Base-by-base conservation (phyloP, 2,329 filamentous ascomycete genomes). In the Exophiala aquamarina region DNA sequence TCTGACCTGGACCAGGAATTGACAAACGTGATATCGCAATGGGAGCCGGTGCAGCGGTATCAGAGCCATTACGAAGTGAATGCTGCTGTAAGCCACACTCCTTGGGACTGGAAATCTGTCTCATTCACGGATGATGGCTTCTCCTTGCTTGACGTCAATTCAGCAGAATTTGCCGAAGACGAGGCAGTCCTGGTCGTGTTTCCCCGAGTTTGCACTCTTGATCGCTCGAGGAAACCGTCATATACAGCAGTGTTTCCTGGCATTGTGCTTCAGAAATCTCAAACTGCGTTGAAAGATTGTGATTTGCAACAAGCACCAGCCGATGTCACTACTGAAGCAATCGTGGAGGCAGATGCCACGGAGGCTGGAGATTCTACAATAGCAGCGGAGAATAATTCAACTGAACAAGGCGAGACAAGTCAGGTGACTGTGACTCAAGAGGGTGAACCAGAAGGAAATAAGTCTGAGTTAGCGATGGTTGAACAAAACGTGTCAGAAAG, bases 1-100 rank as follows among this genome's bases (percentile, higher is more conserved):
- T 32, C 45, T 14, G 23, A 34, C 10, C 34, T 52, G 4, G 26
- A 32, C n/a, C 14, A 38, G 11, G 23, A 37, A 8, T 8, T 52
- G 5, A 19, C 15, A 5, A 33, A 34, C 10, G 38, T 40, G 26
- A 29, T 41, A 33, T 23, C 8, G 29, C 20, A 29, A 18, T 47
- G 45, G 45, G 48, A 50, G 14, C 33, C 37, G 6, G 18, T 43
- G 10, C 48, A 50, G 26, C 21, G 43, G 11, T 50, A 18, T 21
- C 10, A 47, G 17, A 47, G 34, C 18, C 48, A 50, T 35, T 47
- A 33, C 28, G 48, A 50, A 33, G 48, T 50, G 43, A 50, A 23
- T 28, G 39, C 37, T 2, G 15, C 21, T 13, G 18, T 34, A 4
- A 26, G 11, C 11, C n/a, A 17, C 11, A 21, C 37, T 13, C 17